phyloP scores from a whole-genome alignment of 2,329 filamentous ascomycete genomes.

The Fusarium bactridioides region DNA sequence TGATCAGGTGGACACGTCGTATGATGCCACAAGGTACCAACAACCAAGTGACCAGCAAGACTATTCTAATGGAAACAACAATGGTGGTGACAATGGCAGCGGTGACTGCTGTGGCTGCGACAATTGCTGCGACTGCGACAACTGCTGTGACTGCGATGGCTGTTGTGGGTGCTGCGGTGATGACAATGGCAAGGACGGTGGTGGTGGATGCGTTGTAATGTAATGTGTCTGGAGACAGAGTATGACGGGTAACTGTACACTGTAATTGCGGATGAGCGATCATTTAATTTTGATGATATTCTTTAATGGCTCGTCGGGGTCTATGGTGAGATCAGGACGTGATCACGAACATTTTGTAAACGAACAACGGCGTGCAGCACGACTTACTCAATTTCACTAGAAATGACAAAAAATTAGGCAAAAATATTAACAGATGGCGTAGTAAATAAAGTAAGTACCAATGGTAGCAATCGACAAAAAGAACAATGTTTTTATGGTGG shows the following conservation, averaged over 20 bases:
- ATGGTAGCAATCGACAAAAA: not conserved
- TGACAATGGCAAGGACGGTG: not conserved
- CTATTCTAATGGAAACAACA: not conserved
- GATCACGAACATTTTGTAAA: not conserved
- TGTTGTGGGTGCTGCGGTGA: not conserved
- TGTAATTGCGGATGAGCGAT: not conserved
- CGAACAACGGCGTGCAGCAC: not conserved
- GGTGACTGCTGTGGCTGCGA: not conserved
- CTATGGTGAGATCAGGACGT: too few species aligned
- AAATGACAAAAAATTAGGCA: rapidly evolving
- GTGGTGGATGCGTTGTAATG: slow-evolving; percentile 18
- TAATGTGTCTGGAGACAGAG: not conserved
- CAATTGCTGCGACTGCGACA: not conserved
- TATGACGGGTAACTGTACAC: rapidly evolving
- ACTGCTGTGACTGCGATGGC: not conserved
- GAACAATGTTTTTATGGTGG: not conserved
- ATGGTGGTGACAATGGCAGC: not conserved
- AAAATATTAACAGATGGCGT: too few species aligned
- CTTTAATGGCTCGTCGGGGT: not conserved
- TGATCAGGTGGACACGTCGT: not conserved
- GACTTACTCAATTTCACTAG: not conserved
- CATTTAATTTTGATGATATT: too few species aligned
- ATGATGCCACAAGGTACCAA: not conserved
- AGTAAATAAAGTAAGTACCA: too few species aligned
- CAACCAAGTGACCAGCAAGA: not conserved